Evolutionary conservation across 495 filamentous ascomycete species (phyloP).

Genomic region (Xylaria grammica): DNA sequence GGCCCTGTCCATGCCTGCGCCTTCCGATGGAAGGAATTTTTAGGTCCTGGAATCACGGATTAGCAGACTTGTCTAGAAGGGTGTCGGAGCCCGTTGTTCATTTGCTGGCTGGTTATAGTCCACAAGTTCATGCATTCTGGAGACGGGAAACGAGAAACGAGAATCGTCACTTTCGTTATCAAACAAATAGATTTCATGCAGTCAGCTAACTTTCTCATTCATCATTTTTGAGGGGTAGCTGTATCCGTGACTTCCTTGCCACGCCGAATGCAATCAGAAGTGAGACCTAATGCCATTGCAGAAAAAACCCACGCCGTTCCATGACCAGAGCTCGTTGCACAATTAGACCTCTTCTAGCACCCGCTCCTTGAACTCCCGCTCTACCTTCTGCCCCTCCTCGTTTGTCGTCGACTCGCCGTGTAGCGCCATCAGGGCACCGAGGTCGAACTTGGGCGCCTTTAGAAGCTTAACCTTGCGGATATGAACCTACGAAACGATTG

Average conservation of each 20-base stretch:
- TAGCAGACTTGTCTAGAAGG: neutral
- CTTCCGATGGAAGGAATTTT: neutral
- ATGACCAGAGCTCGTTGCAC: slow-evolving; percentile 44
- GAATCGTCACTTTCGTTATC: slow-evolving; percentile 21
- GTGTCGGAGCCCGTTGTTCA: neutral
- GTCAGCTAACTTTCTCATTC: slow-evolving; percentile 43
- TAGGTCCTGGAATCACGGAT: neutral
- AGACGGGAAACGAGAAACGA: neutral
- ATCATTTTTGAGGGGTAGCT: slow-evolving; percentile 42
- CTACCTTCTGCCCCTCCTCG: slow-evolving; percentile 97
- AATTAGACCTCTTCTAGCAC: slow-evolving; percentile 91
- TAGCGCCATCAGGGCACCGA: slow-evolving; percentile 89
- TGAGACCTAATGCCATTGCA: slow-evolving; percentile 58
- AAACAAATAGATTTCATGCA: slow-evolving; percentile 21
- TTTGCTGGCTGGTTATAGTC: neutral
- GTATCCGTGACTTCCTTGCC: slow-evolving; percentile 57
- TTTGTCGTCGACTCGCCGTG: slow-evolving; percentile 97
- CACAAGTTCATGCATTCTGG: neutral
- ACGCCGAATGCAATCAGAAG: slow-evolving; percentile 63
- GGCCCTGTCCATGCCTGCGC: neutral
- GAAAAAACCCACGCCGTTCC: slow-evolving; percentile 57
- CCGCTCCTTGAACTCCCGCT: slow-evolving; percentile 98
- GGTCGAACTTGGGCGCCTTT: slow-evolving; percentile 97
- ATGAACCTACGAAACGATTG: slow-evolving; percentile 74
- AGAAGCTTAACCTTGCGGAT: slow-evolving; percentile 99